Evolutionary conservation across 208 protist genomes (phyloP).

Genomic region (Trypanosoma theileri): DNA sequence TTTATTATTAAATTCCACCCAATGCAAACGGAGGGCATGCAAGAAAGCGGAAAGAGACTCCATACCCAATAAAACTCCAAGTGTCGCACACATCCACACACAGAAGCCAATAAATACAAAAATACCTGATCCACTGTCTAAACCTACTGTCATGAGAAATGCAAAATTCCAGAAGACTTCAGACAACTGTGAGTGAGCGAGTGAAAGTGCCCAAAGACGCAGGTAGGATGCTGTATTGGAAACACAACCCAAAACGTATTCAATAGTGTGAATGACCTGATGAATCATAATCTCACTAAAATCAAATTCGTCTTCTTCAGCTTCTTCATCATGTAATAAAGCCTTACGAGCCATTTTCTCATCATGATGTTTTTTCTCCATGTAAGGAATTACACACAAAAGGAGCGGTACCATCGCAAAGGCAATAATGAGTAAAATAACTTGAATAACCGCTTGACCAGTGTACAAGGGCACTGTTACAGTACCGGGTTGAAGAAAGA

Average conservation of each 20-base stretch:
- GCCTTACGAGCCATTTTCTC: constrained; percentile 6
- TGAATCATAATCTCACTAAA: constrained; percentile 96
- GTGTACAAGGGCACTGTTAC: constrained; percentile 72
- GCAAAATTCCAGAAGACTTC: constrained; percentile 92
- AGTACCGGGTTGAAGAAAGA: constrained; percentile 87
- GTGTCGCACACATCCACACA: constrained; percentile 93
- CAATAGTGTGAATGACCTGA: constrained; percentile 99
- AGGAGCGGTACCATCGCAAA: constrained; percentile 81
- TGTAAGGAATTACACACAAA: constrained; percentile 82
- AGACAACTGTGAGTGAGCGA: constrained; percentile 98
- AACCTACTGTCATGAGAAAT: constrained; percentile 63
- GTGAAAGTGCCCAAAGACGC: constrained; percentile 99
- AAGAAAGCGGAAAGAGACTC: constrained; percentile 99
- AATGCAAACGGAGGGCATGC: constrained; percentile 98
- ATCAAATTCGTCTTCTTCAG: constrained; percentile 84
- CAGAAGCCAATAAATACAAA: constrained; percentile 92
- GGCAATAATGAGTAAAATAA: constrained; percentile 75
- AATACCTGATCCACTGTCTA: constrained; percentile 63
- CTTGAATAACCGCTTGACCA: constrained; percentile 81
- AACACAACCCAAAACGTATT: constrained; percentile 98
- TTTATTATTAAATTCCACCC: constrained; percentile 98
- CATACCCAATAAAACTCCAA: constrained; percentile 98
- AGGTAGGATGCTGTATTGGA: constrained; percentile 99
- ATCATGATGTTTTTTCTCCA: constrained; percentile 61
- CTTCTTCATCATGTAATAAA: constrained; percentile 21